These are phyloP conservation scores for Loxodes magnus DNA, from an alignment of 73 alveolate species.

Conservation along the genomic window DNA sequence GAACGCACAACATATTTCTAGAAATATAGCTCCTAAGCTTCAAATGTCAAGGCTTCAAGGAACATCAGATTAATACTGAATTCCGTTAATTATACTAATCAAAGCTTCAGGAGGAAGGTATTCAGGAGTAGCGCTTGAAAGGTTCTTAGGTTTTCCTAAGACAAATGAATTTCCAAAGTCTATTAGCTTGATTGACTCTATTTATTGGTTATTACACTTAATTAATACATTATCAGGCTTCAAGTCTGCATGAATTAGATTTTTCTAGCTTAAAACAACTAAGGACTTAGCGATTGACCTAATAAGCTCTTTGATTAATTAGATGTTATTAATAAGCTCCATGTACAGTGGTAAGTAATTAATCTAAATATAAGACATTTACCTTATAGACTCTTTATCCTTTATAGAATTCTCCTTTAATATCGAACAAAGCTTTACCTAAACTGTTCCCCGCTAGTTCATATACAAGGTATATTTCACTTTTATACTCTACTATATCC, in stretches of 20 bases:
- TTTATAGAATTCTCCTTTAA: slow-evolving; percentile 57
- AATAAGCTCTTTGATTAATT: slow-evolving; percentile 16
- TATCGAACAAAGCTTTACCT: slow-evolving; percentile 42
- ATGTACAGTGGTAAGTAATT: slow-evolving; percentile 25
- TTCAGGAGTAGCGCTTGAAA: slow-evolving; percentile 55
- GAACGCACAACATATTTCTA: slow-evolving; percentile 48
- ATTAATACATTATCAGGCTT: slow-evolving; percentile 65
- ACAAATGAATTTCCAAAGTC: slow-evolving; percentile 56
- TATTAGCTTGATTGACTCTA: slow-evolving; percentile 33
- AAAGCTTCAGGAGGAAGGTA: slow-evolving; percentile 36
- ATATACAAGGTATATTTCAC: slow-evolving; percentile 40
- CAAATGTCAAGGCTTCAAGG: slow-evolving; percentile 61
- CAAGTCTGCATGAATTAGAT: slow-evolving; percentile 53
- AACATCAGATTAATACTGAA: no score
- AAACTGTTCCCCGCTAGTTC: slow-evolving; percentile 43
- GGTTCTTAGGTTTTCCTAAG: slow-evolving; percentile 14
- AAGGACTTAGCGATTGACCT: slow-evolving; percentile 29
- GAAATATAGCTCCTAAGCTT: slow-evolving; percentile 48
- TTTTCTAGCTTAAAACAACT: slow-evolving; percentile 17
- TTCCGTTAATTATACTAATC: no score
- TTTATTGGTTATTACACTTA: slow-evolving; percentile 3
- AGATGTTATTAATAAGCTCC: slow-evolving; percentile 10
- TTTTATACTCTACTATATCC: slow-evolving; percentile 27
- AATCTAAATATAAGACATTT: no score
- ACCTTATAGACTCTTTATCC: slow-evolving; percentile 56